Conservation (phyloP, 805 yeast species). For the Candida suzukii region DNA sequence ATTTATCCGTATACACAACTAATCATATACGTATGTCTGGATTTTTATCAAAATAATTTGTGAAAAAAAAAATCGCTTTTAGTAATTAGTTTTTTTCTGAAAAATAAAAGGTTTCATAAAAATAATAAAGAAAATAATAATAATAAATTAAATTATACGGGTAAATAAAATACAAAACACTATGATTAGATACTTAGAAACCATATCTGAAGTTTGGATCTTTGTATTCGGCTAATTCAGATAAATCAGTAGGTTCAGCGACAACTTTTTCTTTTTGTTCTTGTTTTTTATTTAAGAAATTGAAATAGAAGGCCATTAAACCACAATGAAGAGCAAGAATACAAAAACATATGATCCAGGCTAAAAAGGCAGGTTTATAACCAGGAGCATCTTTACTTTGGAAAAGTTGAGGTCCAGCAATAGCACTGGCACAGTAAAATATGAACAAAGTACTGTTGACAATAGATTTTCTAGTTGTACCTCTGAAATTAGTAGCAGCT, state of each 20-base stretch:
- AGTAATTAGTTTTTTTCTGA: no score
- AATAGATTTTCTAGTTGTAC: slow-evolving; percentile 56
- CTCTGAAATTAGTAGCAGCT: slow-evolving; percentile 41
- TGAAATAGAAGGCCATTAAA: slow-evolving; percentile 13
- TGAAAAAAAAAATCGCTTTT: no score
- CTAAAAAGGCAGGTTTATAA: slow-evolving; percentile 49
- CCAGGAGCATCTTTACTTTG: slow-evolving; percentile 46
- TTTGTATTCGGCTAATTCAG: slow-evolving; percentile 40
- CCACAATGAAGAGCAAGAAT: background rate
- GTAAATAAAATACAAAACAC: no score
- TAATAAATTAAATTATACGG: no score
- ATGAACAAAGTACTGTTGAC: slow-evolving; percentile 49
- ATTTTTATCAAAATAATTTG: no score
- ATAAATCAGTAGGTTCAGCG: slow-evolving; percentile 18
- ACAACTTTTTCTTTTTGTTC: background rate
- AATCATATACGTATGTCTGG: no score
- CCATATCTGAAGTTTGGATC: slow-evolving; percentile 48
- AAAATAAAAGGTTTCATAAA: no score
- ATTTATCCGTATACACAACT: no score
- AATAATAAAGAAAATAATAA: no score
- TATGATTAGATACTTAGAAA: no score
- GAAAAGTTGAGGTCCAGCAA: slow-evolving; percentile 69
- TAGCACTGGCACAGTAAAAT: slow-evolving; percentile 58
- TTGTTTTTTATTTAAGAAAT: slow-evolving; percentile 6
- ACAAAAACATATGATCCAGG: slow-evolving; percentile 44